These are phyloP conservation scores for Cercospora beticola DNA, from an alignment of 2,329 filamentous ascomycete species.

Conservation along the genomic window DNA sequence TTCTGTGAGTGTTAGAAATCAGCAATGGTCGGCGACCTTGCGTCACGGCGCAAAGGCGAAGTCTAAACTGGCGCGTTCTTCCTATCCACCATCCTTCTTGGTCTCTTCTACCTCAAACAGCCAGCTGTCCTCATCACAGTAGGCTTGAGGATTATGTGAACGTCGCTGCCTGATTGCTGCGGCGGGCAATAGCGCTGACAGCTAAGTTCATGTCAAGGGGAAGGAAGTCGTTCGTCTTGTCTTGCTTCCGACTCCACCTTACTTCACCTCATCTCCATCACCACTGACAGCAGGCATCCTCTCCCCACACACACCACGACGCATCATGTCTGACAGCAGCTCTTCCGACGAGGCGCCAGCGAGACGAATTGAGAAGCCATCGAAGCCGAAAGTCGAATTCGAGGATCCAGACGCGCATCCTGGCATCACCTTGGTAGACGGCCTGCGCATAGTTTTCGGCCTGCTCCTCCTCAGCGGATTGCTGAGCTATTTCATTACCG, in stretches of 20 bases:
- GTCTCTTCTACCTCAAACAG: neutral
- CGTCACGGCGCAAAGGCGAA: neutral
- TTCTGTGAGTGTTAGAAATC: neutral
- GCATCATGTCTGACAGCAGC: neutral
- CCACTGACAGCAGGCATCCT: neutral
- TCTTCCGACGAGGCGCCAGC: neutral
- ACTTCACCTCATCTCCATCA: constrained; percentile 1
- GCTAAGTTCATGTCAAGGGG: neutral
- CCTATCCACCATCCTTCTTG: neutral
- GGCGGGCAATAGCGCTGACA: neutral
- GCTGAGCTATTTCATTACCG: constrained; percentile 42
- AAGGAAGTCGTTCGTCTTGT: neutral
- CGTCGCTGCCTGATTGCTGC: neutral
- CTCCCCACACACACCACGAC: neutral
- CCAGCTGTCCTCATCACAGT: neutral
- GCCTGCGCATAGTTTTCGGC: constrained; percentile 38
- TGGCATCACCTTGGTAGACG: constrained; percentile 29
- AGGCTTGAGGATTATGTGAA: neutral
- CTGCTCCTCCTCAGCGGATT: constrained; percentile 39
- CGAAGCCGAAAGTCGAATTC: neutral
- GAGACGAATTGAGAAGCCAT: neutral
- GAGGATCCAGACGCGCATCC: constrained; percentile 8
- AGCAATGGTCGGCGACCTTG: neutral
- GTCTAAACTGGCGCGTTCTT: neutral
- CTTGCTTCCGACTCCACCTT: neutral